These are phyloP conservation scores for Hypoxylon sp. DNA, from an alignment of 2,329 filamentous ascomycete species.

Conservation along the genomic window DNA sequence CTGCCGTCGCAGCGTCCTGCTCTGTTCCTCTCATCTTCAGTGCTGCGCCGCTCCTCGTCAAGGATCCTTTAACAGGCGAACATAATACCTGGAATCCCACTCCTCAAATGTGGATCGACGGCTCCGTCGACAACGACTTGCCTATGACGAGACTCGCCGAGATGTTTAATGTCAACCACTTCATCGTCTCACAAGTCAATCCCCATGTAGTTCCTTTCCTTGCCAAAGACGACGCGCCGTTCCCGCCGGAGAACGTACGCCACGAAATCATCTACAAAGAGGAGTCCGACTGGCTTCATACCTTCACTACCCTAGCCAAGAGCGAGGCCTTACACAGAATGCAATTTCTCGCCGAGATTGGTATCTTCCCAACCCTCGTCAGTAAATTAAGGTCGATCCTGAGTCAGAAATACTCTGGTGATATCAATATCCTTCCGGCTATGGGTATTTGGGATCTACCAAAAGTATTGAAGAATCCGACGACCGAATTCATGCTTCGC, in stretches of 20 bases:
- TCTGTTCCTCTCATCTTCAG: constrained; percentile 90
- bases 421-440: constrained; percentile 92
- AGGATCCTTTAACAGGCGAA: constrained; percentile 83
- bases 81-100: constrained; percentile 87
- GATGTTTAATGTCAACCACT: constrained; percentile 98
- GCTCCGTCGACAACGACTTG: constrained; percentile 93
- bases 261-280: constrained; percentile 52
- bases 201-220: constrained; percentile 92
- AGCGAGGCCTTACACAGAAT: constrained; percentile 84
- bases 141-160: constrained; percentile 90
- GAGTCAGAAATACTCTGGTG: constrained; percentile 91
- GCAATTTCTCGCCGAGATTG: constrained; percentile 82
- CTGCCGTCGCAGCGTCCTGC: constrained; percentile 94
- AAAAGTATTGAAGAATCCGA: constrained; percentile 84
- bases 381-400: constrained; percentile 85
- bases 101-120: constrained; percentile 90
- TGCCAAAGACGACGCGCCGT: constrained; percentile 74
- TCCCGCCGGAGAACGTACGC: constrained; percentile 50
- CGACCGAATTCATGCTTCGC: constrained; percentile 84
- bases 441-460: constrained; percentile 80
- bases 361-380: constrained; percentile 81
- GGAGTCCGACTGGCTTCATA: constrained; percentile 70
- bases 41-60: constrained; percentile 81
- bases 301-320: constrained; percentile 77
- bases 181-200: constrained; percentile 97